Conservation (phyloP, 441 rosid genomes). For the Oxalis stricta region DNA sequence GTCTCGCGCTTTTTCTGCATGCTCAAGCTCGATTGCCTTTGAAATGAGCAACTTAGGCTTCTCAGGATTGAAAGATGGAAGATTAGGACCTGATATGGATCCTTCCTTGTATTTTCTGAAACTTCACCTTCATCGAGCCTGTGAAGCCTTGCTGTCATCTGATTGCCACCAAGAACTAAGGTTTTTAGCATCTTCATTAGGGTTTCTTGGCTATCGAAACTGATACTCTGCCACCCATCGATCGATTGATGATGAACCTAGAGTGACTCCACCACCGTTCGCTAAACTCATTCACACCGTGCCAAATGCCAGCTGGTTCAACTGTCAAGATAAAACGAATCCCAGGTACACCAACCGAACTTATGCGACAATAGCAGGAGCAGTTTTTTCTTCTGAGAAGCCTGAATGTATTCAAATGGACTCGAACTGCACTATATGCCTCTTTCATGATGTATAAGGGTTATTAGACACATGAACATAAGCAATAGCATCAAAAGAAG, state of each 20-base stretch:
- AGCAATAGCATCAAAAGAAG: conserved; percentile 36
- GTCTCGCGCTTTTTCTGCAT: conserved; percentile 28
- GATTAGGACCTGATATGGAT: conserved; percentile 26
- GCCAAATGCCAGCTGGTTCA: conserved; percentile 56
- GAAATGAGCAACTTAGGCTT: conserved; percentile 48
- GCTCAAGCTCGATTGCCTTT: conserved; percentile 52
- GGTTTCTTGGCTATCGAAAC: conserved; percentile 39
- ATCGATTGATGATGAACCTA: conserved; percentile 70
- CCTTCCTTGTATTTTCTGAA: conserved; percentile 48
- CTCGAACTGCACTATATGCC: conserved; percentile 43
- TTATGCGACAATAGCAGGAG: conserved; percentile 40
- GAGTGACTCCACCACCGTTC: conserved; percentile 38
- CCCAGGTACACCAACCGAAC: conserved; percentile 96
- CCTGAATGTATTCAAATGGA: conserved; percentile 56
- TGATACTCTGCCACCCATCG: conserved; percentile 90
- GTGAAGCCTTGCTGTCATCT: conserved; percentile 62
- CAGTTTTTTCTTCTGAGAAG: conserved; percentile 54
- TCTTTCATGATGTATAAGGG: conserved; percentile 64
- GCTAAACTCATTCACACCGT: conserved; percentile 47
- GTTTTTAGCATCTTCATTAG: conserved; percentile 31
- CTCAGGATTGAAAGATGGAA: conserved; percentile 32
- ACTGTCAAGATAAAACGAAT: conserved; percentile 67
- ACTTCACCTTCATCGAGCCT: conserved; percentile 54
- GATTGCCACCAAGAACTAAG: conserved; percentile 72
- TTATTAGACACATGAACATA: conserved; percentile 50